Evolutionary conservation across 1,139 yeast genomes (phyloP), one percentile per base, ranked within the genome.

Genomic region (Yamadazyma diddensiae): DNA sequence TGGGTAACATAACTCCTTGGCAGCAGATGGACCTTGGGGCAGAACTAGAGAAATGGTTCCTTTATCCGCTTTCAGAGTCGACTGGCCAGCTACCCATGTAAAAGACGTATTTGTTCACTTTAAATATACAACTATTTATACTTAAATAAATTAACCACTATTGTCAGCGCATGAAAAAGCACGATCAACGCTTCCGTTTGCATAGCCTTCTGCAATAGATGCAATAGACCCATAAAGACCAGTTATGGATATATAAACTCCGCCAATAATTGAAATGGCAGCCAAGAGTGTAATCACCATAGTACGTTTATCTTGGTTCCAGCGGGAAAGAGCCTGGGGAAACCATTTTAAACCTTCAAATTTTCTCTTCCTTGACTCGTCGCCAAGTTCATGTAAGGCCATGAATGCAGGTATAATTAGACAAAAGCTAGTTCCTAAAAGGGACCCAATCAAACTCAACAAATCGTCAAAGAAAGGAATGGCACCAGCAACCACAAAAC

Each of bases 381-480:
- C 31, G 12, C 30, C 22, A 6, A 33, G 12, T 27, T 39, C 39
- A 15, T 32, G 39, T 22, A 41, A 24, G 6, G 37, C 42, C 40
- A 41, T 24, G 18, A 29, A 35, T 2, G 34, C 43, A n/a, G 45
- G 45, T 21, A 41, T 12, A 14, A 41, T 39, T 17, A 41, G 31
- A 3, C 41, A 30, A 22, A 39, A 41, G 15, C 23, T 15, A 15
- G 45, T 26, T 3, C 45, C 45, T 17, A 39, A 29, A 24, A 39
- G 35, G 33, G 36, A 24, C 13, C 36, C 36, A 29, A 33, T 33
- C 15, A 33, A 33, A 12, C 33, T 33, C 19, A 33, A 29, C 25
- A 41, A 39, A 32, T 41, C 45, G 15, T 23, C 30, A 23, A 41
- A 41, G 28, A 41, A 41, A 16, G 45, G 45, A 33, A 41, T 38